These are phyloP conservation scores for apple (Malus domestica) DNA, from an alignment of 306 rosid genomes.

Conservation along the genomic window ASM211411v1 NC_041795.1:27992501-27993000, in stretches of 20 bases:
- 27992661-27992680: slow-evolving; percentile 92
- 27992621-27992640: slow-evolving; percentile 61
- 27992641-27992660: slow-evolving; percentile 74
- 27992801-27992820: slow-evolving; percentile 62
- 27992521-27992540: slow-evolving; percentile 49
- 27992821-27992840: slow-evolving; percentile 20
- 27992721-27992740: slow-evolving; percentile 62
- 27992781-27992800: slow-evolving; percentile 50
- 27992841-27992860: slow-evolving; percentile 7
- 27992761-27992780: slow-evolving; percentile 60
- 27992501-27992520: slow-evolving; percentile 61
- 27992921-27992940: background rate
- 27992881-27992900: background rate
- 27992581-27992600: slow-evolving; percentile 32
- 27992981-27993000: slow-evolving; percentile 59
- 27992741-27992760: slow-evolving; percentile 78
- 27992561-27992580: slow-evolving; percentile 41
- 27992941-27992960: no score
- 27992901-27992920: background rate
- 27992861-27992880: slow-evolving; percentile 16
- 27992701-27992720: slow-evolving; percentile 92
- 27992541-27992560: slow-evolving; percentile 26
- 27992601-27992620: slow-evolving; percentile 74
- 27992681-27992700: slow-evolving; percentile 96
- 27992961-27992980: background rate